phyloP scores from a whole-genome alignment of 2,329 filamentous ascomycete genomes.

The Diaporthe ilicicola region DNA sequence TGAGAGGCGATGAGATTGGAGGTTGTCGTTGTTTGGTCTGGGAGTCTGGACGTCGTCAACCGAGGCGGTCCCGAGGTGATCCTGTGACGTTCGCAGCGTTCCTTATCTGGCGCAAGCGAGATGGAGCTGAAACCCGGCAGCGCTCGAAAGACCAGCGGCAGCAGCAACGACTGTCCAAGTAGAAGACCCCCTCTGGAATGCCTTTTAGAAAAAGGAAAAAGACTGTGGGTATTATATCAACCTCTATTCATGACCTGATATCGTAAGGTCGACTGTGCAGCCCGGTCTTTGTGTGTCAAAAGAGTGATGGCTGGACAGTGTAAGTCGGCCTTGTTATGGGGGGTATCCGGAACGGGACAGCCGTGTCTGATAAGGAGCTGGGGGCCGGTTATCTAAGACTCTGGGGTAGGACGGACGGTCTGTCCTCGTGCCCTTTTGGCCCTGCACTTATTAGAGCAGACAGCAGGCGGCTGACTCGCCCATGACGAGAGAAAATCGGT shows the following conservation, averaged over 20 bases:
- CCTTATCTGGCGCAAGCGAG: constrained; percentile 26
- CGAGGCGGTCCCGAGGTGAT: constrained; percentile 19
- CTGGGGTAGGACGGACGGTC: not conserved
- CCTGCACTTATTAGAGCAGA: not conserved
- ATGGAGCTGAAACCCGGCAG: constrained; percentile 11
- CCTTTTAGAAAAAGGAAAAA: not conserved
- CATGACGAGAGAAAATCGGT: constrained; percentile 10
- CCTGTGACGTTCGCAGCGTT: constrained; percentile 26
- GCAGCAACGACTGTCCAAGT: not conserved
- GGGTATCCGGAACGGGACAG: not conserved
- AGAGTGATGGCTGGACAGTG: not conserved
- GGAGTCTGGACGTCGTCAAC: constrained; percentile 1
- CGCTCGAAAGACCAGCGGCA: not conserved
- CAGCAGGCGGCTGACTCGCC: constrained; percentile 16
- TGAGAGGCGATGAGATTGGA: not conserved
- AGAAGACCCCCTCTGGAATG: not conserved
- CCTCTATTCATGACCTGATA: constrained; percentile 31
- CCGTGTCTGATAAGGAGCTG: constrained; percentile 13
- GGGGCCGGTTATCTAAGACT: not conserved
- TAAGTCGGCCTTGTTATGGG: constrained; percentile 2
- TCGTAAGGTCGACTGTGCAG: constrained; percentile 14
- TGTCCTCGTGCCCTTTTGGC: constrained; percentile 8
- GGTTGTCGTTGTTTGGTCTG: constrained; percentile 3
- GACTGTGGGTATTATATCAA: not conserved
- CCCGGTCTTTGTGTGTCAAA: constrained; percentile 22